Percentiles rank a stretch among this genome's conserved stretches.
Evolutionary conservation across 805 yeast genomes (phyloP).

Genomic region (Yamadazyma endophytica): DNA sequence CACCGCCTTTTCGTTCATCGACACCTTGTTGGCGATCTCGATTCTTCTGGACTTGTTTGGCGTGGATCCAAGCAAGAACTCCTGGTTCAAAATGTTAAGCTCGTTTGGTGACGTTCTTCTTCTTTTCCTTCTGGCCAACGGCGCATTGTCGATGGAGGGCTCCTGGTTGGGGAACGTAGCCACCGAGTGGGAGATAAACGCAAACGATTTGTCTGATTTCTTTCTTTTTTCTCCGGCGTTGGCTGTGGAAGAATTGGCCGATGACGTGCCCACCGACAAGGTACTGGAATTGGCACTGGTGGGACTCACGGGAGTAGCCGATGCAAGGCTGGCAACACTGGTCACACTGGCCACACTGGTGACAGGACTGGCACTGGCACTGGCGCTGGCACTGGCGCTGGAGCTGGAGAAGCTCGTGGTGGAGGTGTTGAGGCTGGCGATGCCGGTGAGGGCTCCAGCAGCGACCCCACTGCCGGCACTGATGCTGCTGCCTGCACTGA

Average conservation of each 20-base stretch:
- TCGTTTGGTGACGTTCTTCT: constrained; percentile 92
- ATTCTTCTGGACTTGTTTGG: constrained; percentile 76
- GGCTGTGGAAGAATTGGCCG: constrained; percentile 3
- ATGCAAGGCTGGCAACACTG: background rate
- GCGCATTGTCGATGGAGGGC: constrained; percentile 85
- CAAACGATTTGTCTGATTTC: constrained; percentile 44
- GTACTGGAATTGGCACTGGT: constrained; percentile 6
- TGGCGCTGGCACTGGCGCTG: constrained; percentile 4
- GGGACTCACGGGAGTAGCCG: constrained; percentile 3
- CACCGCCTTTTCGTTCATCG: constrained; percentile 96
- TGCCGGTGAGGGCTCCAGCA: no score
- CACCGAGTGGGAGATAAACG: constrained; percentile 91
- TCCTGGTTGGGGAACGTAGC: constrained; percentile 80
- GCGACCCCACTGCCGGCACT: no score
- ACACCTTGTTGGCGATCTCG: constrained; percentile 74
- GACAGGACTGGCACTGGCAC: constrained; percentile 3
- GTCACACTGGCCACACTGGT: background rate
- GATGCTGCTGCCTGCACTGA: no score
- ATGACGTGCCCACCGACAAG: constrained; percentile 1
- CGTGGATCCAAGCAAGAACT: constrained; percentile 71
- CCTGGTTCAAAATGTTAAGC: constrained; percentile 72
- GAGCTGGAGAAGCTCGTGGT: constrained; percentile 3
- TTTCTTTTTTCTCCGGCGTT: constrained; percentile 7
- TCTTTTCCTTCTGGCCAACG: constrained; percentile 88
- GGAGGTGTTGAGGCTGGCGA: no score